These are phyloP conservation scores for Mycena vulgaris DNA, from an alignment of 768 basidiomycete species.

Conservation along the genomic window DNA sequence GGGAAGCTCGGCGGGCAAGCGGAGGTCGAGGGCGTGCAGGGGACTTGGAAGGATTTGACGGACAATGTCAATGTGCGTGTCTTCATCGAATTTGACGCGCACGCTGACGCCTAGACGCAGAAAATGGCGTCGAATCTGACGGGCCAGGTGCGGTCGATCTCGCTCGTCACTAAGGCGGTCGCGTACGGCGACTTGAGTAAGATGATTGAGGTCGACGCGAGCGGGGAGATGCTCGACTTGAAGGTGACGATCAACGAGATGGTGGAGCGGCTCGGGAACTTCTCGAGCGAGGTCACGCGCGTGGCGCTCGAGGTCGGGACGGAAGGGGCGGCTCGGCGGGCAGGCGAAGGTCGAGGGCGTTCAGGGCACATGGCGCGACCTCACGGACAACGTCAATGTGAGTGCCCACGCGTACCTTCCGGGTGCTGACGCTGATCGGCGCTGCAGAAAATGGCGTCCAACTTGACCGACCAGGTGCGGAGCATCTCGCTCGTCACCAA, in stretches of 20 bases:
- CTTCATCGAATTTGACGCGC: constrained; percentile 75
- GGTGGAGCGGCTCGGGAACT: constrained; percentile 34
- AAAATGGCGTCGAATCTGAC: constrained; percentile 34
- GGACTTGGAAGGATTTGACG: constrained; percentile 35
- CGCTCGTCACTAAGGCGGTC: constrained; percentile 34
- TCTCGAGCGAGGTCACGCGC: constrained; percentile 35
- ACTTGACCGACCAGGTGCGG: constrained; percentile 49
- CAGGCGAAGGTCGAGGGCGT: constrained; percentile 38
- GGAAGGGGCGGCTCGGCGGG: constrained; percentile 31
- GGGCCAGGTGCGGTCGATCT: constrained; percentile 25
- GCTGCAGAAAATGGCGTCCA: constrained; percentile 66
- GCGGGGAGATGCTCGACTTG: constrained; percentile 38
- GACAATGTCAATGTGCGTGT: constrained; percentile 52
- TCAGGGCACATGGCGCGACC: constrained; percentile 37
- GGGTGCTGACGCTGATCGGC: not conserved
- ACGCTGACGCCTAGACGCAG: constrained; percentile 9
- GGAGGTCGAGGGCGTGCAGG: constrained; percentile 33
- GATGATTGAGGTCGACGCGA: constrained; percentile 35
- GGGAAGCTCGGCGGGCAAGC: constrained; percentile 33
- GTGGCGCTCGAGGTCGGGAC: constrained; percentile 37
- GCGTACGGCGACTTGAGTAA: constrained; percentile 32
- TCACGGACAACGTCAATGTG: constrained; percentile 39
- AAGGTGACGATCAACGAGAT: constrained; percentile 40
- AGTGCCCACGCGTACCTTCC: constrained; percentile 47
- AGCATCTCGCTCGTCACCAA: constrained; percentile 37